phyloP scores from a whole-genome alignment of 1,139 yeast genomes.

The Hansenula lynferdii region DNA sequence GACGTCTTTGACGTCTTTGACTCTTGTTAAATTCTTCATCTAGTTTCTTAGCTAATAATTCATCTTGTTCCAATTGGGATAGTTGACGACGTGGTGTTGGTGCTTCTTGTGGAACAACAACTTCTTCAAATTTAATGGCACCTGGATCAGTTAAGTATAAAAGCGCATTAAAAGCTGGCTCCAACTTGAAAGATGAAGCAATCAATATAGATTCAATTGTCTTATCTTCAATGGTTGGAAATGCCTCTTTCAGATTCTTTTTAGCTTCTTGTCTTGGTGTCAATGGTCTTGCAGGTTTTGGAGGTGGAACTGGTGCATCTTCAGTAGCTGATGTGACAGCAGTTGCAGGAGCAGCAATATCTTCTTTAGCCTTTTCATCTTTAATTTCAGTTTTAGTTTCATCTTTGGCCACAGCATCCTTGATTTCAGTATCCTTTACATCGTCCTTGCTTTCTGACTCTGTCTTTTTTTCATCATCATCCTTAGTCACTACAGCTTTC shows the following conservation, averaged over 20 bases:
- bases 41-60: slow-evolving; percentile 72
- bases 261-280: slow-evolving; percentile 51
- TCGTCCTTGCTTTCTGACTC: slow-evolving; percentile 11
- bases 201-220: slow-evolving; percentile 74
- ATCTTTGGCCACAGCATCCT: neutral
- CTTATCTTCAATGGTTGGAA: slow-evolving; percentile 69
- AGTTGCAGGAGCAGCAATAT: neutral
- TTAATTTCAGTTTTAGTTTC: slow-evolving; percentile 7
- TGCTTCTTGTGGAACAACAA: slow-evolving; percentile 30
- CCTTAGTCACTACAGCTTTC: slow-evolving; percentile 2
- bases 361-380: slow-evolving; percentile 5
- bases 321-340: neutral
- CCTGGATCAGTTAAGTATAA: slow-evolving; percentile 76
- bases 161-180: slow-evolving; percentile 85
- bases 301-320: slow-evolving; percentile 42
- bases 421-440: slow-evolving; percentile 2
- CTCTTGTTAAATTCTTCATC: slow-evolving; percentile 60
- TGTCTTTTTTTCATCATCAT: slow-evolving; percentile 7
- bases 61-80: slow-evolving; percentile 68
- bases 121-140: slow-evolving; percentile 54
- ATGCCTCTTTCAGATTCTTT: slow-evolving; percentile 67
- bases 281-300: slow-evolving; percentile 55
- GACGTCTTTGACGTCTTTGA: slow-evolving; percentile 12
- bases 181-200: slow-evolving; percentile 78
- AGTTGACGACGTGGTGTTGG: slow-evolving; percentile 24